Evolutionary conservation across 306 rosid genomes (phyloP).

Genomic region (Malus orientalis): DNA sequence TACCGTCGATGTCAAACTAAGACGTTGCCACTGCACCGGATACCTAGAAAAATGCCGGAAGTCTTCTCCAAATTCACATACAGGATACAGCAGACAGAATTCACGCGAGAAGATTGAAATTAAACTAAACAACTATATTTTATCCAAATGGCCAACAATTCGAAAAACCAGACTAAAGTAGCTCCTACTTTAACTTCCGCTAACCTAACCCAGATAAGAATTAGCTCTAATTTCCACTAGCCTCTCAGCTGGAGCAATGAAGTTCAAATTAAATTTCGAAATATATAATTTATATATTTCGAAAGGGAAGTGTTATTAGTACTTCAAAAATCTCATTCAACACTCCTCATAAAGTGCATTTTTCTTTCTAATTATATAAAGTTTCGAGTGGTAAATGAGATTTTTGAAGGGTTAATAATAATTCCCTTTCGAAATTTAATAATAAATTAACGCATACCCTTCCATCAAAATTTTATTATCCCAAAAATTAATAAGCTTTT

Average conservation of each 20-base stretch:
- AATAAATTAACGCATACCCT: not conserved
- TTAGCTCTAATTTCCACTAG: not conserved
- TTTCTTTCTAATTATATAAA: too few species aligned
- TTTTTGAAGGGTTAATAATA: too few species aligned
- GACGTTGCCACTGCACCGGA: not conserved
- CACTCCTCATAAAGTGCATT: too few species aligned
- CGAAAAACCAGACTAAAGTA: not conserved
- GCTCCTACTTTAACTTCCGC: not conserved
- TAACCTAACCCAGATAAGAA: not conserved
- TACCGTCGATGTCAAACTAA: not conserved
- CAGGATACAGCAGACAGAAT: not conserved
- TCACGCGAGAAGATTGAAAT: not conserved
- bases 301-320: too few species aligned
- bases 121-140: not conserved
- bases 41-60: not conserved
- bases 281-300: not conserved
- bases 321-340: too few species aligned
- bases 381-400: too few species aligned
- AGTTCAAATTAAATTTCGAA: not conserved
- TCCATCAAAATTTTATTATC: not conserved
- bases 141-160: not conserved
- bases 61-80: not conserved
- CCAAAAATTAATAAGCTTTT: not conserved
- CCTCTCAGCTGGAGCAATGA: not conserved
- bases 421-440: too few species aligned